Evolutionary conservation across 148 eudicot species (phyloP).

Genomic region (Vaccinium macrocarpon): DNA sequence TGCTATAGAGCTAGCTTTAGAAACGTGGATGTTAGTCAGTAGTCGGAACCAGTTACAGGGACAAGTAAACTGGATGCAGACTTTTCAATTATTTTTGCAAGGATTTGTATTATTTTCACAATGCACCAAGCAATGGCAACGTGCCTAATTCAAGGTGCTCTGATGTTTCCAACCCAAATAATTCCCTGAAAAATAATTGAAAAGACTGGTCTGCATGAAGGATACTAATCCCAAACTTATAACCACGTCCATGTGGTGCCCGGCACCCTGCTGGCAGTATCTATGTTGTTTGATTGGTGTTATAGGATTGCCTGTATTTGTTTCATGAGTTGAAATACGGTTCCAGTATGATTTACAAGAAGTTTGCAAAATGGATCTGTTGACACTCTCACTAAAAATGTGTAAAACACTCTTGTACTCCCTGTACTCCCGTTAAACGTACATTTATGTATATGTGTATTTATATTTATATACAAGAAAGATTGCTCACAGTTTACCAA

Average conservation of each 20-base stretch:
- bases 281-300: background rate
- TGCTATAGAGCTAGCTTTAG: background rate
- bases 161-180: background rate
- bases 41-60: background rate
- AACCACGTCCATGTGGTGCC: too few relatives aligned
- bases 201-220: too few relatives aligned
- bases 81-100: background rate
- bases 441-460: background rate
- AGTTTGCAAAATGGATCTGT: background rate
- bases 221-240: too few relatives aligned
- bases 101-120: background rate
- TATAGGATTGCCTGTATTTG: background rate
- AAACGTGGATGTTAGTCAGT: background rate
- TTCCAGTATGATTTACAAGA: background rate
- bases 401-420: background rate
- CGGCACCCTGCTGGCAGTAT: background rate
- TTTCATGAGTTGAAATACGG: background rate
- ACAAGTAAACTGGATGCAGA: background rate
- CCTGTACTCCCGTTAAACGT: background rate
- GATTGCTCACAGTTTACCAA: background rate
- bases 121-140: background rate
- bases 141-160: background rate
- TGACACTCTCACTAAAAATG: background rate
- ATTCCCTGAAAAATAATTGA: too few relatives aligned
- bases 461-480: background rate